phyloP scores from a whole-genome alignment of 352 stramenopile genomes.

The Globisporangium perplexum region DNA sequence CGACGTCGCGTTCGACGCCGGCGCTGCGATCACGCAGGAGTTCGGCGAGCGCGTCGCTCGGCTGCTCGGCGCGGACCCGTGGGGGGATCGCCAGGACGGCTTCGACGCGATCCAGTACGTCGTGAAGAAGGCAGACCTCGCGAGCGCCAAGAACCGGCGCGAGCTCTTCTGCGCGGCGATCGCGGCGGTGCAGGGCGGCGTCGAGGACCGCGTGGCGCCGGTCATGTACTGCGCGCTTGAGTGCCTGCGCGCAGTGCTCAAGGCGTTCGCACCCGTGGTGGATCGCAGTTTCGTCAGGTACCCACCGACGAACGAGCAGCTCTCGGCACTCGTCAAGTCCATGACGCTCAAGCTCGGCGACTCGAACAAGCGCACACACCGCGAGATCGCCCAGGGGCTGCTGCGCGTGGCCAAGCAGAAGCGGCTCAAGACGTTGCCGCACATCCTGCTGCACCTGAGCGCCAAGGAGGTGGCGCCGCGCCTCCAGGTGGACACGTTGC shows the following conservation, averaged over 20 bases:
- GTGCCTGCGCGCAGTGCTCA: conserved; percentile 56
- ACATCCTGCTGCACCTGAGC: conserved; percentile 60
- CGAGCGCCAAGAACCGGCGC: conserved; percentile 26
- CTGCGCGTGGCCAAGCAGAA: conserved; percentile 57
- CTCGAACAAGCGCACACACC: conserved; percentile 79
- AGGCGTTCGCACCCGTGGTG: conserved; percentile 48
- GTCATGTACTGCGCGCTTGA: conserved; percentile 85
- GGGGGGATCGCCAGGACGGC: conserved; percentile 74
- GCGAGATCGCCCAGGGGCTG: conserved; percentile 53
- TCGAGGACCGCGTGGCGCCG: conserved; percentile 68
- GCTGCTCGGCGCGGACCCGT: conserved; percentile 62
- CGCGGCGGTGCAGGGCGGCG: conserved; percentile 60
- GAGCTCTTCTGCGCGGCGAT: conserved; percentile 63
- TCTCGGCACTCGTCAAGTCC: conserved; percentile 40
- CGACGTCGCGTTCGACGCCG: conserved; percentile 43
- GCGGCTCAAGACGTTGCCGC: conserved; percentile 47
- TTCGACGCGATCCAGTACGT: conserved; percentile 65
- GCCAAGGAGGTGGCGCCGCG: conserved; percentile 47
- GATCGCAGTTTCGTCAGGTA: conserved; percentile 37
- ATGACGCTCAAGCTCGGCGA: conserved; percentile 65
- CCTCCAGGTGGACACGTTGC: conserved; percentile 52
- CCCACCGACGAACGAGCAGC: conserved; percentile 45
- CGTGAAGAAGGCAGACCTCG: conserved; percentile 60
- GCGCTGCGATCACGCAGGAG: conserved; percentile 55
- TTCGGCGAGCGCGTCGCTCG: conserved; percentile 71